These are phyloP conservation scores for Zasmidium citrigriseum DNA, from an alignment of 2,329 filamentous ascomycete species.

Conservation along the genomic window DNA sequence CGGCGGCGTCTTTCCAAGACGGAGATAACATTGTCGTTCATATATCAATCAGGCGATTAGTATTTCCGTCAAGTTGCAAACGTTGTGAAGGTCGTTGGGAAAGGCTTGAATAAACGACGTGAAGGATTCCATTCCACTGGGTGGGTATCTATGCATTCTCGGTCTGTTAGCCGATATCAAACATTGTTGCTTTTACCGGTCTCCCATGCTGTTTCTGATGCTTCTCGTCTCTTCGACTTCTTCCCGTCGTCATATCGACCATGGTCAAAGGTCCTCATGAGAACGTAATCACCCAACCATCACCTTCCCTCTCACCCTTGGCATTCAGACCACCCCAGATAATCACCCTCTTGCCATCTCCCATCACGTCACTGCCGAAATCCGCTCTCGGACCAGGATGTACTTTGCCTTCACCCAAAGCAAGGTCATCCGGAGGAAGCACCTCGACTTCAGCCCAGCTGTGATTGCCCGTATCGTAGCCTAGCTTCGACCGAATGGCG, in stretches of 20 bases:
- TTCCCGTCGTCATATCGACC: not conserved
- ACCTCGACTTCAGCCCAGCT: conserved; percentile 47
- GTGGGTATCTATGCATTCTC: not conserved
- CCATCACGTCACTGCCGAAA: conserved; percentile 42
- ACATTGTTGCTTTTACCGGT: not conserved
- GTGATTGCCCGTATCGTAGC: conserved; percentile 42
- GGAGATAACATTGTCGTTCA: too few relatives aligned
- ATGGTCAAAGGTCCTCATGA: conserved; percentile 1
- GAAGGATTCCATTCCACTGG: not conserved
- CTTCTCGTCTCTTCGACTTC: not conserved
- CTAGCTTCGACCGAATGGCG: conserved; percentile 42
- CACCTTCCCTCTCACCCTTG: conserved; percentile 44
- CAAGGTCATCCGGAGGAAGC: conserved; percentile 34
- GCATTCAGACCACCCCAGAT: conserved; percentile 48
- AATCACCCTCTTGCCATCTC: conserved; percentile 40
- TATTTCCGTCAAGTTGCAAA: too few relatives aligned
- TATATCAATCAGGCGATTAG: too few relatives aligned
- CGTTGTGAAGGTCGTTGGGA: not conserved
- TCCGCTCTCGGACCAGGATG: conserved; percentile 46
- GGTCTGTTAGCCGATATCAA: not conserved
- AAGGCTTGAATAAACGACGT: too few relatives aligned
- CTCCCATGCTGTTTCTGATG: not conserved
- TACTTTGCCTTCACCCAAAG: conserved; percentile 42
- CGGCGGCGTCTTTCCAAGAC: too few relatives aligned
- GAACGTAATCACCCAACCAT: conserved; percentile 45